These are phyloP conservation scores for Lentinula detonsa DNA, from an alignment of 768 basidiomycete genomes.

Conservation along the genomic window DNA sequence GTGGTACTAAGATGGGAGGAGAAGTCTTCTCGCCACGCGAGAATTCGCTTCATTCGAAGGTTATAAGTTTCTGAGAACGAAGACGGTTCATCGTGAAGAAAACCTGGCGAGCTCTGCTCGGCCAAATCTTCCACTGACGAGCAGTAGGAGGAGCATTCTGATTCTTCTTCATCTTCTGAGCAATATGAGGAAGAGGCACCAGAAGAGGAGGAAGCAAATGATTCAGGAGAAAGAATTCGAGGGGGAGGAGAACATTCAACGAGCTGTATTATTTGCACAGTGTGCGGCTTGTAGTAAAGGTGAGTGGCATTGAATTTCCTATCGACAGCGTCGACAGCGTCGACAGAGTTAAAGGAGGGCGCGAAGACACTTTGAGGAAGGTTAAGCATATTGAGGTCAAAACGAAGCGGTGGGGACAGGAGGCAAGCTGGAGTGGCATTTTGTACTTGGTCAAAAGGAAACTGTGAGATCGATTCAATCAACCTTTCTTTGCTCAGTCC, in stretches of 20 bases:
- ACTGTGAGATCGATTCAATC: slow-evolving; percentile 8
- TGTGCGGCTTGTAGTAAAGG: slow-evolving; percentile 38
- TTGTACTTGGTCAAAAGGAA: slow-evolving; percentile 4
- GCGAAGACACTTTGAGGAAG: slow-evolving; percentile 16
- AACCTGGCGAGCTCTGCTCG: slow-evolving; percentile 21
- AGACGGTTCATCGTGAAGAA: slow-evolving; percentile 22
- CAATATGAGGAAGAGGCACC: slow-evolving; percentile 33
- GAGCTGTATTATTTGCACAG: slow-evolving; percentile 68
- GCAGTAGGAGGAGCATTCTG: slow-evolving; percentile 61
- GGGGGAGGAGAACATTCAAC: slow-evolving; percentile 62
- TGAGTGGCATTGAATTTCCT: slow-evolving; percentile 32
- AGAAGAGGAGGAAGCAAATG: slow-evolving; percentile 25
- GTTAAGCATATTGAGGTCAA: slow-evolving; percentile 18
- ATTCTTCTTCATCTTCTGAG: slow-evolving; percentile 39
- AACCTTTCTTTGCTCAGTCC: slow-evolving; percentile 4
- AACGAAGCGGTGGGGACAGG: slow-evolving; percentile 1
- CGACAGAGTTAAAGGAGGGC: slow-evolving; percentile 12
- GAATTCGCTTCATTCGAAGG: slow-evolving; percentile 58
- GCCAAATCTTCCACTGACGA: slow-evolving; percentile 51
- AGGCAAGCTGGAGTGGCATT: neutral
- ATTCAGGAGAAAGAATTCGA: slow-evolving; percentile 30
- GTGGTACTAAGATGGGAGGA: slow-evolving; percentile 35
- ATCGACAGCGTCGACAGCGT: slow-evolving; percentile 21
- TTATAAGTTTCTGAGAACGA: slow-evolving; percentile 40
- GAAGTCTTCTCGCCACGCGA: slow-evolving; percentile 63